Base-by-base conservation (phyloP, 169 alveolate genomes). In the Plasmodium vivax region DNA sequence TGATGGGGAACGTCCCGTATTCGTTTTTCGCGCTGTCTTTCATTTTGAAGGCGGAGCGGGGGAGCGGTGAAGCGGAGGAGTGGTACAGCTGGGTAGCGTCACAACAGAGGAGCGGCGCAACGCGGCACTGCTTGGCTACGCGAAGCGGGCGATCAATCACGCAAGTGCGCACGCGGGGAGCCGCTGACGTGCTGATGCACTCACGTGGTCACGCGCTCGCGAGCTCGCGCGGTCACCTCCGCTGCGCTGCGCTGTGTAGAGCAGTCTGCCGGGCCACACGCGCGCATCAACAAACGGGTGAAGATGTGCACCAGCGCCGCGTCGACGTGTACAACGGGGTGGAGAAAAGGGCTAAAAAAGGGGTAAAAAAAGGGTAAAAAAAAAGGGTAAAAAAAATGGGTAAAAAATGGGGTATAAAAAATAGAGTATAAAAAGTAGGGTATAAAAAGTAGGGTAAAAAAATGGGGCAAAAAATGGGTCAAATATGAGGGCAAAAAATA, bases 1-100 rank as follows among this genome's bases (percentile, higher is more conserved):
- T 87, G n/a, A 87, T 87, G 7, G 93, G 93, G 19, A 87, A 87
- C 0, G 93, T 87, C 16, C 93, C 93, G 71, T 87, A 87, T 23
- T 87, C 93, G 38, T 87, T 87, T 84, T 87, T 87, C 43, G 68
- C 85, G 68, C 56, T 87, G 23, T 87, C 93, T 71, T 87, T 87
- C 93, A 87, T 87, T 38, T 12, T 82, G 19, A 38, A 38, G 2
- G 32, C 8, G 32, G 6, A 38, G 45, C 45, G 45, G 45, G 45
- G 45, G 4, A 38, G 45, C 9, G 45, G 45, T 5, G 6, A 0
- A 38, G 45, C 45, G 9, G 45, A 0, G 45, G 4, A 38, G 45
- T 9, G 45, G 45, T 8, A 2, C 9, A 38, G 0, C 45, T 0
- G 45, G 45, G 45, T 1, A 38, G 45, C 9, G 45, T 8, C 8